These are phyloP conservation scores for Backusella mclennaniae DNA, from an alignment of 192 early-diverging fungal genomes.

Conservation along the genomic window DNA sequence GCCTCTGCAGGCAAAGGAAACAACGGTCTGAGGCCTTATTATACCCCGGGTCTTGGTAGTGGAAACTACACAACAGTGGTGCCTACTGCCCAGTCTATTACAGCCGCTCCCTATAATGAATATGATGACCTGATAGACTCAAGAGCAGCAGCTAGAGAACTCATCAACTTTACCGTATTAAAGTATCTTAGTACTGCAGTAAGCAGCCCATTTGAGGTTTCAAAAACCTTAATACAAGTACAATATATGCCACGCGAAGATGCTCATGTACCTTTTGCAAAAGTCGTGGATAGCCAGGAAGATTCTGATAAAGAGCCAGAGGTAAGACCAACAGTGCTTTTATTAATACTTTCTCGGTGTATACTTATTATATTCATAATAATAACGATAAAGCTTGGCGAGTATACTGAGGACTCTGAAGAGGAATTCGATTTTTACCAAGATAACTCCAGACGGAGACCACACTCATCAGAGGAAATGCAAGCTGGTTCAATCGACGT, in stretches of 20 bases:
- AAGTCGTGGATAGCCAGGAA: conserved; percentile 22
- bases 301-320: conserved; percentile 25
- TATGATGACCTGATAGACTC: conserved; percentile 43
- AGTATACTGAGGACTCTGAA: conserved; percentile 25
- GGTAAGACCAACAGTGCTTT: conserved; percentile 26
- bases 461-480: conserved; percentile 24
- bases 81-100: background rate
- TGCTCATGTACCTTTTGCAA: conserved; percentile 27
- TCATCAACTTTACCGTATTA: conserved; percentile 61
- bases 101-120: conserved; percentile 10
- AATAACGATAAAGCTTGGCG: conserved; percentile 20
- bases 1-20: conserved; percentile 21
- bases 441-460: background rate
- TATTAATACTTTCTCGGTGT: background rate
- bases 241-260: conserved; percentile 67
- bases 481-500: conserved; percentile 38
- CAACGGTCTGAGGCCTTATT: conserved; percentile 33
- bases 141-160: conserved; percentile 49
- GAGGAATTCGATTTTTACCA: conserved; percentile 31
- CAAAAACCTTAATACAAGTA: conserved; percentile 73
- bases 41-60: conserved; percentile 23
- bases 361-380: background rate
- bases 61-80: conserved; percentile 27
- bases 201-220: conserved; percentile 62
- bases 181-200: conserved; percentile 61